Base-by-base conservation (phyloP, 2,329 filamentous ascomycete genomes). In the Beauveria sp. region DNA sequence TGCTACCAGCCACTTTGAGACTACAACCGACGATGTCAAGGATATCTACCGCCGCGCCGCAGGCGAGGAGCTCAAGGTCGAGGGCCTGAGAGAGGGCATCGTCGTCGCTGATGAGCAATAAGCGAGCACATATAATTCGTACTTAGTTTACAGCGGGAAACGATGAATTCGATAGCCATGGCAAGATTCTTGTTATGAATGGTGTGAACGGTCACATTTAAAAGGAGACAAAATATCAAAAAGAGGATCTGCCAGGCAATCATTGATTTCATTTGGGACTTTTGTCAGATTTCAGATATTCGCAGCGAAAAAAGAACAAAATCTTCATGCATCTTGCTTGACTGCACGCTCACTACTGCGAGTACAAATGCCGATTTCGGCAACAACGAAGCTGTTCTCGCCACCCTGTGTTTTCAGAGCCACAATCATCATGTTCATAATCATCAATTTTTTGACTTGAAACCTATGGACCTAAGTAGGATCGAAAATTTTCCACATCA, bases 1-100 rank as follows among this genome's bases (percentile, higher is more conserved):
- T 72, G 91, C 96, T 58, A 96, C 90, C 66, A 96, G 90, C 75
- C 95, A 99, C 82, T 99, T 99, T 71, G 95, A 99, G 85, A 97
- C 91, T 42, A 83, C 80, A 52, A 84, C 82, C 78, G 95, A 97
- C 74, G 93, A 99, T 75, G 93, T 99, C 72, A 89, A 88, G 79
- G 91, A 98, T 74, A 91, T 99, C 69, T 99, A 96, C 81, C 82
- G 79, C 68, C 87, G 95, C 70, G 89, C 88, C 67, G 86, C 88
- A 64, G 91, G 92, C 60, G 86, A 96, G 74, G 90, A 95, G 74
- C 81, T 97, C 68, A 88, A 91, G 71, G 91, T 97, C 58, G 90
- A 96, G 77, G 91, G 91, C 58, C 79, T 96, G 71, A 85, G 91
- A 73, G 90, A 96, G 70, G 90, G 88, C 49, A 82, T 90, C 70